phyloP scores from a whole-genome alignment of 177 flowering plant species.

The Vitis hybrid region DNA sequence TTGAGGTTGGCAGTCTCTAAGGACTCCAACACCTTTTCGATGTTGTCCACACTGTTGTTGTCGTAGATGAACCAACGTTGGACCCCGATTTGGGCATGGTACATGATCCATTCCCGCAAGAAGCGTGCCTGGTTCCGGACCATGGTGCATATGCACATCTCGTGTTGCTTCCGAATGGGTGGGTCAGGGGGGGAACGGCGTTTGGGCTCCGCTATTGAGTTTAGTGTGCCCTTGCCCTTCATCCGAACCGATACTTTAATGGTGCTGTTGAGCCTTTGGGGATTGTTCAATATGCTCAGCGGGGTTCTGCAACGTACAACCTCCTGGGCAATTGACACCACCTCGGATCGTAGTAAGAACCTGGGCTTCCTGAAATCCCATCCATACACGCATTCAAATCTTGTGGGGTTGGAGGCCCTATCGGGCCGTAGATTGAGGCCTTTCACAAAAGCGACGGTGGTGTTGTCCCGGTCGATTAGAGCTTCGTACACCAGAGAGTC shows the following conservation, averaged over 20 bases:
- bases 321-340: conserved; percentile 61
- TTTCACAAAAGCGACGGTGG: conserved; percentile 60
- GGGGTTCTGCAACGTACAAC: conserved; percentile 76
- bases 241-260: conserved; percentile 53
- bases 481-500: conserved; percentile 63
- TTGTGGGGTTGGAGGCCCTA: conserved; percentile 35
- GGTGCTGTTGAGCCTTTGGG: conserved; percentile 10
- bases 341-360: conserved; percentile 35
- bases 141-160: conserved; percentile 82
- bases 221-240: conserved; percentile 33
- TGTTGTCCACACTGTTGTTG: conserved; percentile 65
- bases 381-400: conserved; percentile 62
- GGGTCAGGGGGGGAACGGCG: conserved; percentile 8
- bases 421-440: conserved; percentile 68
- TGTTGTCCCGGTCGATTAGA: conserved; percentile 54
- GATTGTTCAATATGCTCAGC: conserved; percentile 32
- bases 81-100: conserved; percentile 64
- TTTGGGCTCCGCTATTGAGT: conserved; percentile 46
- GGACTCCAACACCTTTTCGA: conserved; percentile 28
- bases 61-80: conserved; percentile 72
- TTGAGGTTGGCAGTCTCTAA: conserved; percentile 28
- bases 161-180: conserved; percentile 18
- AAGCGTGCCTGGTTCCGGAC: conserved; percentile 65
- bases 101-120: conserved; percentile 71
- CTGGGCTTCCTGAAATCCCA: conserved; percentile 42